A percentile compares a stretch with the other conserved stretches of the same genome.
Conservation (phyloP, 169 alveolate genomes). For the Cryptosporidium ryanae region DNA sequence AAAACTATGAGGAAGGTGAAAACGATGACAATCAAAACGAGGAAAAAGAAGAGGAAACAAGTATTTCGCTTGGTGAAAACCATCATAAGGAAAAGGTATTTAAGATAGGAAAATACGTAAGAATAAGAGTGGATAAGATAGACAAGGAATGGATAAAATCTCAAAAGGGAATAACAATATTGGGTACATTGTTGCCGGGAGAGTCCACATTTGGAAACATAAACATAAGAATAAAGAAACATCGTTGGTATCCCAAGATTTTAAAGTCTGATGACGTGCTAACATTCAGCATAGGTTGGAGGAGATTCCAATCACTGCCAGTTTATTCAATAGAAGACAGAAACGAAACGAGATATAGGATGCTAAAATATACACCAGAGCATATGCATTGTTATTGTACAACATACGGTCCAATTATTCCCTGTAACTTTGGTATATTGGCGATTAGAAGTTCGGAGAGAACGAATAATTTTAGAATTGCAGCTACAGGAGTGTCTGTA, state of each 20-base stretch:
- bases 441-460: conserved; percentile 86
- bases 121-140: conserved; percentile 86
- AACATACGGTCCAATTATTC: conserved; percentile 95
- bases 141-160: conserved; percentile 74
- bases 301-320: conserved; percentile 98
- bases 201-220: conserved; percentile 87
- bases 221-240: conserved; percentile 88
- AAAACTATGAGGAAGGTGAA: conserved; percentile 55
- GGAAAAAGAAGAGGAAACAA: conserved; percentile 86
- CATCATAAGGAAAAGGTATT: conserved; percentile 51
- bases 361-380: conserved; percentile 95
- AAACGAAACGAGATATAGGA: conserved; percentile 86
- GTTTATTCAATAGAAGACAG: conserved; percentile 94
- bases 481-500: conserved; percentile 95
- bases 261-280: conserved; percentile 97
- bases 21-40: conserved; percentile 48
- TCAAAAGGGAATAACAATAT: conserved; percentile 75
- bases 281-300: conserved; percentile 98
- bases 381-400: conserved; percentile 96
- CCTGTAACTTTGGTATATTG: conserved; percentile 90
- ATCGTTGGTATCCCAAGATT: conserved; percentile 97
- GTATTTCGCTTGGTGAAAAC: conserved; percentile 57
- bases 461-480: conserved; percentile 92
- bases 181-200: conserved; percentile 87
- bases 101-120: conserved; percentile 91